Base-by-base conservation (phyloP, 805 yeast genomes). In the Hanseniaspora guilliermondii region DNA sequence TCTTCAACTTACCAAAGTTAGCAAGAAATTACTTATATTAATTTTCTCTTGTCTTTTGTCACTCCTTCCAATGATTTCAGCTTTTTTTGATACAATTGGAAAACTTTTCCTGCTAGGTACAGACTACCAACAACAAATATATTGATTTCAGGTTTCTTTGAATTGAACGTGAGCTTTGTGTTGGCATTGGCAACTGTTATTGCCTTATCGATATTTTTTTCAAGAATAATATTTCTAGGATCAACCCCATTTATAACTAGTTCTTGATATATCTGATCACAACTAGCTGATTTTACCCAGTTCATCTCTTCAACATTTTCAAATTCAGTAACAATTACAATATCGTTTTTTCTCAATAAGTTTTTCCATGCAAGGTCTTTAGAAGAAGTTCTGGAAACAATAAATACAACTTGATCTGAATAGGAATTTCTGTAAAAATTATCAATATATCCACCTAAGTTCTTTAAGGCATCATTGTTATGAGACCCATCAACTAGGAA, bases 401-500 rank as follows among this genome's bases (percentile, higher is more conserved):
- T 73, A 65, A 83, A 87, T 0, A 58, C 76, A 68, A 58, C 58
- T 16, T 42, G 41, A 25, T 44, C 49, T 4, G 53, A 47, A 14
- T 22, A 42, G 1, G 42, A 56, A 35, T 30, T 56, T 37, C 54
- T 56, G 14, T 54, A 40, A 2, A 62, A 59, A 2, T 46, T 35
- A 6, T 71, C 65, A 1, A 88, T 66, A 63, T 73, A 87, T 39
- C 73, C 73, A 0, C 75, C 76, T 32, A 93, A 70, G 61, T 84
- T 87, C n/a, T 69, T 67, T 0, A 96, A 93, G 0, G 97, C 95
- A 57, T 82, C 79, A 6, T 79, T 80, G 64, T 93, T 93, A 65
- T 93, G 97, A 0, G 97, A 97, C 2, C 97, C 97, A 68, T 91
- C 97, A 2, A 93, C 62, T 4, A 93, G 66, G 0, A 80, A 65